A percentile compares a stretch with the other conserved stretches of the same genome.
Evolutionary conservation across 2,329 filamentous ascomycete genomes (phyloP).

Genomic region (Bipolaris gigantea): DNA sequence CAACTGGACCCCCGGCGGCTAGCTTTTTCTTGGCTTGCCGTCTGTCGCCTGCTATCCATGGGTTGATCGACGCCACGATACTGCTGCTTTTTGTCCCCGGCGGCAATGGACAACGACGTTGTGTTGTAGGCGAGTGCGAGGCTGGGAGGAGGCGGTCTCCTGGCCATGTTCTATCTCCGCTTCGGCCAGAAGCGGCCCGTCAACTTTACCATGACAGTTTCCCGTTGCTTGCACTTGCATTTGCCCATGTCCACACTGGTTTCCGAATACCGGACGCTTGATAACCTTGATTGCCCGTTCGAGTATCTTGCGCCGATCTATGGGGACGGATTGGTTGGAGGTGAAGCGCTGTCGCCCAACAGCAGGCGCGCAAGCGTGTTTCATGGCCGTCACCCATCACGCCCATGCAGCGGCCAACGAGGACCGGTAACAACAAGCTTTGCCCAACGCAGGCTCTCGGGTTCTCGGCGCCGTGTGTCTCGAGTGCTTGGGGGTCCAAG

Average conservation of each 20-base stretch:
- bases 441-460: conserved; percentile 6
- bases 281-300: conserved; percentile 8
- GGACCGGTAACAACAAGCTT: conserved; percentile 24
- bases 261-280: conserved; percentile 7
- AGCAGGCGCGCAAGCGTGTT: conserved; percentile 20
- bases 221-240: conserved; percentile 9
- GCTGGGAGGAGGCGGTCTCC: background rate
- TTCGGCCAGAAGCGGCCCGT: conserved; percentile 1
- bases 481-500: conserved; percentile 15
- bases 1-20: conserved; percentile 11
- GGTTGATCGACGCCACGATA: background rate
- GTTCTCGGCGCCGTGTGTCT: conserved; percentile 9
- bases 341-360: conserved; percentile 17
- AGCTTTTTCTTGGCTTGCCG: background rate
- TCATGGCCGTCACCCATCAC: conserved; percentile 23
- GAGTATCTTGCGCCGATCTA: conserved; percentile 8
- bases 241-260: conserved; percentile 5
- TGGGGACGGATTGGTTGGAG: conserved; percentile 10
- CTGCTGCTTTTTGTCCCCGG: background rate
- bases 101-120: background rate
- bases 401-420: conserved; percentile 14
- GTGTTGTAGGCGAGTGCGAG: background rate
- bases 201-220: background rate
- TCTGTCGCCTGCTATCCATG: conserved; percentile 3
- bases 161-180: conserved; percentile 1